phyloP scores from a whole-genome alignment of 2,329 filamentous ascomycete species.

The Tolypocladium endophyticum region DNA sequence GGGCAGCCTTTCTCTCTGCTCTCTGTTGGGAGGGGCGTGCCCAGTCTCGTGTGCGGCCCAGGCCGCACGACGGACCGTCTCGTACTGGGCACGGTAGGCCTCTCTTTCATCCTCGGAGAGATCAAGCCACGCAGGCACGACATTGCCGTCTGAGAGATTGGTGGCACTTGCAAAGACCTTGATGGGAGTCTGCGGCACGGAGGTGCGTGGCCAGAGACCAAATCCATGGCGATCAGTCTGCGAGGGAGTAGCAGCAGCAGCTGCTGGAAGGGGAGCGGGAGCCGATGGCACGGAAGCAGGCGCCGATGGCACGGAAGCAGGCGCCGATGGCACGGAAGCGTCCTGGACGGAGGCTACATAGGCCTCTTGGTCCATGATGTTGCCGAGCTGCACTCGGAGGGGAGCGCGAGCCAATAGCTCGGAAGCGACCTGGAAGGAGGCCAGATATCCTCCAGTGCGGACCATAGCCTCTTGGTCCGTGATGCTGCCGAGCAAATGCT shows the following conservation, averaged over 20 bases:
- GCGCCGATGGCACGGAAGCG: neutral
- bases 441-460: neutral
- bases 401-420: neutral
- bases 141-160: neutral
- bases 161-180: neutral
- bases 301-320: too few species aligned
- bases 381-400: neutral
- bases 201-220: neutral
- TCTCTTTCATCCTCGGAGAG: neutral
- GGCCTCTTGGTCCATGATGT: neutral
- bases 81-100: neutral
- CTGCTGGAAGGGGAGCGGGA: neutral
- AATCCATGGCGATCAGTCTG: neutral
- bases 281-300: neutral
- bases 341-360: neutral
- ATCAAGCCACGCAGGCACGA: neutral
- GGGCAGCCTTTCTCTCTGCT: neutral
- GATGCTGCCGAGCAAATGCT: neutral
- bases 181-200: neutral
- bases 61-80: neutral
- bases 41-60: neutral
- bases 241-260: neutral
- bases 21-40: neutral
- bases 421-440: neutral
- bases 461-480: neutral